phyloP scores from a whole-genome alignment of 352 stramenopile species.

The Globisporangium cylindrosporum region DNA sequence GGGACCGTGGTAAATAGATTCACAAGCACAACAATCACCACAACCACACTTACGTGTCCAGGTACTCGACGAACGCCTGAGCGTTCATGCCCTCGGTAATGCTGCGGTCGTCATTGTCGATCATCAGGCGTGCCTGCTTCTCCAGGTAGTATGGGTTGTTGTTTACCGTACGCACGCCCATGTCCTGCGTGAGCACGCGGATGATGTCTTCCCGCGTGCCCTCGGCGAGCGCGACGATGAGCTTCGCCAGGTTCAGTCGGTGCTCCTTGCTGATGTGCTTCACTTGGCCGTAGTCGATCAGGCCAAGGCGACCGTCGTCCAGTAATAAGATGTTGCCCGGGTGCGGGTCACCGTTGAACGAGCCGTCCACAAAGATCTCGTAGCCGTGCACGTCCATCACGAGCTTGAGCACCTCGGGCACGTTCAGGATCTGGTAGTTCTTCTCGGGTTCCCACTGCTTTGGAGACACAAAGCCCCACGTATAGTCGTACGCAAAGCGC shows the following conservation, averaged over 20 bases:
- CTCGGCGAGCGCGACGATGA: slow-evolving; percentile 82
- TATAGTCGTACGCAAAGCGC: slow-evolving; percentile 77
- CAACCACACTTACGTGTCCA: slow-evolving; percentile 62
- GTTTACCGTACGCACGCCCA: slow-evolving; percentile 72
- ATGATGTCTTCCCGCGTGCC: slow-evolving; percentile 76
- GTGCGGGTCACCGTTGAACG: slow-evolving; percentile 91
- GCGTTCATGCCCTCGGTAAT: slow-evolving; percentile 85
- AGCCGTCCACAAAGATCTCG: slow-evolving; percentile 92
- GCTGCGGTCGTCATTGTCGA: slow-evolving; percentile 80
- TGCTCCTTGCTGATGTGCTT: slow-evolving; percentile 79
- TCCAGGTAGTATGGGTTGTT: slow-evolving; percentile 84
- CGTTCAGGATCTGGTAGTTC: slow-evolving; percentile 64
- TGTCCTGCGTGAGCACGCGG: slow-evolving; percentile 66
- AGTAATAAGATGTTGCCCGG: slow-evolving; percentile 91
- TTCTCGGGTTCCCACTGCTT: slow-evolving; percentile 40
- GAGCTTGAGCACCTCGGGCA: slow-evolving; percentile 80
- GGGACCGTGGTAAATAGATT: neutral
- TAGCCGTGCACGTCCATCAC: slow-evolving; percentile 90
- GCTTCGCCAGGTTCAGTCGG: slow-evolving; percentile 67
- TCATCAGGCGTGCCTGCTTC: slow-evolving; percentile 81
- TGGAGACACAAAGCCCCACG: slow-evolving; percentile 72
- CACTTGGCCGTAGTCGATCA: slow-evolving; percentile 93
- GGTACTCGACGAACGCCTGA: slow-evolving; percentile 82
- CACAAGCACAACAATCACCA: neutral
- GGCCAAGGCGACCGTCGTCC: slow-evolving; percentile 81